Conservation (phyloP, 1,139 yeast genomes). For the Schwanniomyces etchellsii region DNA sequence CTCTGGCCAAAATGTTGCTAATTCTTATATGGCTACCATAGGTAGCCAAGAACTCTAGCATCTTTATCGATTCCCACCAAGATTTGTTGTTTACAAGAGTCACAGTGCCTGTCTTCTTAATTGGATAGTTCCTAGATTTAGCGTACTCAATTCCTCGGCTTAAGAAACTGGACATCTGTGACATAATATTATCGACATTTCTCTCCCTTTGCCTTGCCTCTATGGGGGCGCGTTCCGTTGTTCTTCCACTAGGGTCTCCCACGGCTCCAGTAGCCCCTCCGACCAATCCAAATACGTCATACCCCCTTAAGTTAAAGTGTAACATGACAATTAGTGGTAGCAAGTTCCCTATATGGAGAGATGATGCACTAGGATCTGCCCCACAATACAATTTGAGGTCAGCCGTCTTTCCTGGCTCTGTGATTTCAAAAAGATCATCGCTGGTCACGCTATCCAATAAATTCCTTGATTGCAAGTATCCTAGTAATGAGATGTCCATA, state of each 20-base stretch:
- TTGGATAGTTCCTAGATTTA: constrained; percentile 44
- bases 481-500: constrained; percentile 32
- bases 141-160: constrained; percentile 61
- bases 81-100: constrained; percentile 56
- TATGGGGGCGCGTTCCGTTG: constrained; percentile 63
- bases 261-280: constrained; percentile 99
- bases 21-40: constrained; percentile 81
- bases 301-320: constrained; percentile 83
- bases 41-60: constrained; percentile 70
- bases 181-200: constrained; percentile 59
- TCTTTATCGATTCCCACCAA: constrained; percentile 81
- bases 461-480: constrained; percentile 41
- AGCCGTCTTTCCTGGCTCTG: constrained; percentile 24
- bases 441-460: constrained; percentile 44
- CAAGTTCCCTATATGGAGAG: constrained; percentile 86
- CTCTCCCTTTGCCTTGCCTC: constrained; percentile 42
- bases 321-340: constrained; percentile 80
- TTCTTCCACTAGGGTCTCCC: constrained; percentile 95
- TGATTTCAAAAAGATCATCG: constrained; percentile 38
- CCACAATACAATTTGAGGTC: constrained; percentile 76
- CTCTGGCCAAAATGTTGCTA: constrained; percentile 83
- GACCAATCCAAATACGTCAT: constrained; percentile 71
- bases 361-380: constrained; percentile 91
- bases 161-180: constrained; percentile 61
- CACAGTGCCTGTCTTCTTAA: constrained; percentile 30